phyloP scores from a whole-genome alignment of 768 basidiomycete genomes.

The Kwoniella dejecticola region DNA sequence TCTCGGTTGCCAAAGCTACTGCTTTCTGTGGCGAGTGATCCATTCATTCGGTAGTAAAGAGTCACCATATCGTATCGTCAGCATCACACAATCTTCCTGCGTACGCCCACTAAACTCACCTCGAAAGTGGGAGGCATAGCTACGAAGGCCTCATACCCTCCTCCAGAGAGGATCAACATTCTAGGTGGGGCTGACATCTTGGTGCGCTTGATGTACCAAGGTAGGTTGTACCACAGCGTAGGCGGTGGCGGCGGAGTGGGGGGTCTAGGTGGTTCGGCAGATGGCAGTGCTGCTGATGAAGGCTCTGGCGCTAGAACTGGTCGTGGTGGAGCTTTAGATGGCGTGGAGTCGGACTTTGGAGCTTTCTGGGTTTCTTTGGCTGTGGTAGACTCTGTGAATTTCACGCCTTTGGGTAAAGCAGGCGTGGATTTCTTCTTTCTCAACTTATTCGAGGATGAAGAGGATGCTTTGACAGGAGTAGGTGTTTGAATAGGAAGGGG shows the following conservation, averaged over 20 bases:
- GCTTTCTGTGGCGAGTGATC: conserved; percentile 39
- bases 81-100: too few species aligned
- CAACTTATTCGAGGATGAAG: conserved; percentile 2
- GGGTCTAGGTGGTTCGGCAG: not conserved
- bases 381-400: not conserved
- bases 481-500: too few species aligned
- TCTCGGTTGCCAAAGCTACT: conserved; percentile 40
- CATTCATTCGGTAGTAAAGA: too few species aligned
- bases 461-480: not conserved
- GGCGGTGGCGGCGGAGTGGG: conserved; percentile 1
- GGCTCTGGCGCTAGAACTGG: not conserved
- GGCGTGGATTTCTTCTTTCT: not conserved
- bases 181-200: conserved; percentile 44
- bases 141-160: conserved; percentile 49
- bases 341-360: too few species aligned
- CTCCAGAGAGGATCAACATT: conserved; percentile 52
- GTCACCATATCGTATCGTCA: too few species aligned
- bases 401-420: not conserved
- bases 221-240: not conserved
- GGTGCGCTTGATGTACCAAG: not conserved
- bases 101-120: conserved; percentile 26
- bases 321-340: not conserved
- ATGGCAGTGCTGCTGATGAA: not conserved
- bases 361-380: not conserved
- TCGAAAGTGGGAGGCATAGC: conserved; percentile 46